Evolutionary conservation across 2,329 filamentous ascomycete species (phyloP).

Genomic region (Pseudogymnoascus sp.): DNA sequence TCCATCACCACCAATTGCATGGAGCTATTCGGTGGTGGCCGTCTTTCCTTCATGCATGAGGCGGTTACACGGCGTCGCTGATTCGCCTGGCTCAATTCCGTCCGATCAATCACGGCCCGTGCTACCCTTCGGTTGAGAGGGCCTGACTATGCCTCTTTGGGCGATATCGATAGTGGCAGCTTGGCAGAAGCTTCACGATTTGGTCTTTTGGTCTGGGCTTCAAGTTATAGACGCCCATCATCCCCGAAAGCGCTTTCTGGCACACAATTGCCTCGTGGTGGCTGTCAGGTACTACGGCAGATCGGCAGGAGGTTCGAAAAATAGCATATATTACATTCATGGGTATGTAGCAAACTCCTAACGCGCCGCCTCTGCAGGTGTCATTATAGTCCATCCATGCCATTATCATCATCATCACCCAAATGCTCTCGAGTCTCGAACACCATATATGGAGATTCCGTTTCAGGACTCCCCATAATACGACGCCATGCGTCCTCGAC

Average conservation of each 20-base stretch:
- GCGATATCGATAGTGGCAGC: not conserved
- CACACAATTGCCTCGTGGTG: not conserved
- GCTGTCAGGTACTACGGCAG: constrained; percentile 3
- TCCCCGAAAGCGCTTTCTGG: not conserved
- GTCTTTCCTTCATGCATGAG: not conserved
- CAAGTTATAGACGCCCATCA: not conserved
- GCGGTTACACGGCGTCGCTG: constrained; percentile 1
- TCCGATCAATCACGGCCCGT: constrained; percentile 6
- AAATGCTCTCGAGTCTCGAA: constrained; percentile 68
- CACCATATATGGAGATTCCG: constrained; percentile 56
- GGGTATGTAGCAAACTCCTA: constrained; percentile 9
- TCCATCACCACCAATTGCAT: constrained; percentile 4
- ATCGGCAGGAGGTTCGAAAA: not conserved
- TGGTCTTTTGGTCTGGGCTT: not conserved
- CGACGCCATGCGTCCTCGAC: constrained; percentile 66
- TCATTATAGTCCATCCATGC: constrained; percentile 6
- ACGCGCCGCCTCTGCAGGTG: not conserved
- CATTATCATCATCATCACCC: constrained; percentile 51
- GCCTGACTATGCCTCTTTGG: constrained; percentile 1
- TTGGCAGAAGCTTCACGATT: constrained; percentile 6
- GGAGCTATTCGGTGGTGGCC: not conserved
- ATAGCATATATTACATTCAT: constrained; percentile 6
- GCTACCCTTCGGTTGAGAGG: not conserved
- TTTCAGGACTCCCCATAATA: constrained; percentile 42
- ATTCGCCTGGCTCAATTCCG: not conserved